Conservation (phyloP, 139 green algal genomes). For the Coelastrella sp. region DNA sequence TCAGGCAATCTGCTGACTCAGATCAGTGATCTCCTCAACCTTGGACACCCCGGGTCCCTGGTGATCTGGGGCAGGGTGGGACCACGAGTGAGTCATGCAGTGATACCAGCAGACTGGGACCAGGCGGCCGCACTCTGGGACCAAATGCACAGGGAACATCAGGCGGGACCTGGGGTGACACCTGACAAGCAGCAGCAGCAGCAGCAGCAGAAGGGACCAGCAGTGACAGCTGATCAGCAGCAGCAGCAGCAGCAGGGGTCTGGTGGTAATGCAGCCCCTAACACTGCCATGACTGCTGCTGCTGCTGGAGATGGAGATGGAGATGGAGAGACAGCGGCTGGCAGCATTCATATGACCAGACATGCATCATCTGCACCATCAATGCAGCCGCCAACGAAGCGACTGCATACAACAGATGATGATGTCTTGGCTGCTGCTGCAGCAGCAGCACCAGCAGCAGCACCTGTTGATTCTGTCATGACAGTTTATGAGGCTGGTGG, state of each 20-base stretch:
- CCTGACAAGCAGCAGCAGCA: slow-evolving; percentile 14
- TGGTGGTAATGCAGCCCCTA: background rate
- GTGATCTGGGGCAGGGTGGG: slow-evolving; percentile 23
- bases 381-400: background rate
- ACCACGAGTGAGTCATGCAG: slow-evolving; percentile 5
- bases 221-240: background rate
- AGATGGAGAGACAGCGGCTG: background rate
- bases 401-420: background rate
- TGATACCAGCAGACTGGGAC: background rate
- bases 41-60: background rate
- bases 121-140: background rate
- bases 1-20: background rate
- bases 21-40: background rate
- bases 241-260: slow-evolving; percentile 20
- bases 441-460: slow-evolving; percentile 18
- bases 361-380: background rate
- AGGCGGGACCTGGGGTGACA: background rate
- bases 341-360: background rate
- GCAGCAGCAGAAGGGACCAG: slow-evolving; percentile 4
- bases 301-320: background rate
- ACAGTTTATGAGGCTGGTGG: slow-evolving; percentile 7
- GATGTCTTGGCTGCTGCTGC: slow-evolving; percentile 4
- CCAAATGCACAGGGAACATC: background rate
- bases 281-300: background rate
- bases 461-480: slow-evolving; percentile 8